These are phyloP conservation scores for Phytophthora sp. DNA, from an alignment of 352 stramenopile species.

Conservation along the genomic window DNA sequence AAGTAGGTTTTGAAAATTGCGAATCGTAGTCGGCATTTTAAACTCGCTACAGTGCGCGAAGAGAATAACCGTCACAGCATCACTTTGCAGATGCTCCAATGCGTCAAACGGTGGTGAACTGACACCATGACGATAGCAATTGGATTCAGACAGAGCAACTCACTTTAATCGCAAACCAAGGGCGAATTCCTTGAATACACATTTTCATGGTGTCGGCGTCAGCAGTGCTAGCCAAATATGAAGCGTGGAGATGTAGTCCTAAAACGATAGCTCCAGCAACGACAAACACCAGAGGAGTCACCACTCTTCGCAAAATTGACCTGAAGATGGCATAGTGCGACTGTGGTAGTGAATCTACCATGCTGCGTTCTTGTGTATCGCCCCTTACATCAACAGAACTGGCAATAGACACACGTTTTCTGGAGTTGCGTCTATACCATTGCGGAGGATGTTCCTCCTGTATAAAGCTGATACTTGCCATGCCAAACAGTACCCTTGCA, in stretches of 20 bases:
- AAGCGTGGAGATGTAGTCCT: conserved; percentile 18
- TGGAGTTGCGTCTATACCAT: background rate
- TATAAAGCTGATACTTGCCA: conserved; percentile 39
- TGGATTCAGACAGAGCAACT: conserved; percentile 44
- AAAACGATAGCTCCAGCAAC: conserved; percentile 10
- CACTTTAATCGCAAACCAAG: conserved; percentile 48
- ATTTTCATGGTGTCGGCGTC: conserved; percentile 13
- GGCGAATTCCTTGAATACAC: conserved; percentile 38
- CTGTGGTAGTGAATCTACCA: background rate
- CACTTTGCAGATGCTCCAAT: conserved; percentile 33
- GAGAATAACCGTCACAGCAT: conserved; percentile 32
- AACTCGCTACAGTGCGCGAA: conserved; percentile 53
- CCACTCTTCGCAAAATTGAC: conserved; percentile 3
- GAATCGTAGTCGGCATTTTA: conserved; percentile 38
- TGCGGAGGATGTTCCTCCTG: conserved; percentile 11
- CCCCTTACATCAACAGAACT: background rate
- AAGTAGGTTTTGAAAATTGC: conserved; percentile 48
- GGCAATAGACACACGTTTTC: background rate
- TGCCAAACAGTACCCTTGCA: conserved; percentile 40
- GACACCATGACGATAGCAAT: conserved; percentile 34
- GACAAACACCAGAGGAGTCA: conserved; percentile 23
- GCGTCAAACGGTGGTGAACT: background rate
- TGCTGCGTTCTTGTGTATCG: background rate
- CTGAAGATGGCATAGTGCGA: background rate
- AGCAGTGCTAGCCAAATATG: background rate